Conservation (phyloP, 371 early-diverging fungal species). For the Mortierella sp. region DNA sequence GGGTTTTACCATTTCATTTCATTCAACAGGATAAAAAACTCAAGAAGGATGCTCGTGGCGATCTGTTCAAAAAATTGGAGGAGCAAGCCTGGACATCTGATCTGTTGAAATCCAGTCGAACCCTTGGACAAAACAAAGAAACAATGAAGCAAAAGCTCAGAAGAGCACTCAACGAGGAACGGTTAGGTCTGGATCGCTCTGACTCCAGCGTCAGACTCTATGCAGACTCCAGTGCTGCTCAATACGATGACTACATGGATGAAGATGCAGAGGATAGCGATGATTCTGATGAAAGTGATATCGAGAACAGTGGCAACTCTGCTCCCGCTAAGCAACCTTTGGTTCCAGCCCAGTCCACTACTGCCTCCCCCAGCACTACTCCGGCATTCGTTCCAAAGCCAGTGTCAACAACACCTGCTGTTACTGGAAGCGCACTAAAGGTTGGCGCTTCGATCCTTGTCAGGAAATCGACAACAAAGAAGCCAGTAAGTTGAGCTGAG, state of each 20-base stretch:
- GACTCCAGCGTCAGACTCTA: constrained; percentile 54
- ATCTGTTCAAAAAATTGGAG: constrained; percentile 84
- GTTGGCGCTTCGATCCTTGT: constrained; percentile 49
- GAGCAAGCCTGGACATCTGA: constrained; percentile 65
- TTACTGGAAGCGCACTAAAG: constrained; percentile 51
- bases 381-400: constrained; percentile 42
- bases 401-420: constrained; percentile 14
- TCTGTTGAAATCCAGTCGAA: constrained; percentile 83
- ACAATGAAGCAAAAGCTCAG: constrained; percentile 79
- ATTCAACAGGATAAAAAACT: constrained; percentile 82
- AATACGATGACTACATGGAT: constrained; percentile 57
- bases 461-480: constrained; percentile 47
- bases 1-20: neutral
- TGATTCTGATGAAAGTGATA: constrained; percentile 14
- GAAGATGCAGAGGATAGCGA: constrained; percentile 53
- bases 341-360: neutral
- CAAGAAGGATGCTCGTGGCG: constrained; percentile 92
- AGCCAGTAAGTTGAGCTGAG: constrained; percentile 33
- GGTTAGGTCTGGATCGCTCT: constrained; percentile 69
- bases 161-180: constrained; percentile 78
- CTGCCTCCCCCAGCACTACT: too few relatives aligned
- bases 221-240: constrained; percentile 14
- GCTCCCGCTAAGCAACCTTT: neutral
- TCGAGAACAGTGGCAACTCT: constrained; percentile 11
- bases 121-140: constrained; percentile 74